phyloP scores from a whole-genome alignment of 2,329 filamentous ascomycete genomes.

The Aureobasidium lini region DNA sequence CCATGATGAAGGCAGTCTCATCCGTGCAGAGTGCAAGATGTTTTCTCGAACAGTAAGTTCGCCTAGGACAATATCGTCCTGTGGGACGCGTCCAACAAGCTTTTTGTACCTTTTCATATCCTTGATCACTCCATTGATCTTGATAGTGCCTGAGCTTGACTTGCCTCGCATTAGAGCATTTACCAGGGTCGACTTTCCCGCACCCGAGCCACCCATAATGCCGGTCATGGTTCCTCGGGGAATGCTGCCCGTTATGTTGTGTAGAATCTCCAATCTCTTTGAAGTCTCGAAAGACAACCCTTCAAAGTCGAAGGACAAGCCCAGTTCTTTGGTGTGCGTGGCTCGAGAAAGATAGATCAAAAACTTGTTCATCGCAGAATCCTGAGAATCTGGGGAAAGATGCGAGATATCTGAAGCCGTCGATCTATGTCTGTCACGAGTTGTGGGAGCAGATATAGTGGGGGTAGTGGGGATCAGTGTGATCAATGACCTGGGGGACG shows the following conservation, averaged over 20 bases:
- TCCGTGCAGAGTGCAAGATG: slow-evolving; percentile 51
- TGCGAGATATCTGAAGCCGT: slow-evolving; percentile 20
- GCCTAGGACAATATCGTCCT: slow-evolving; percentile 53
- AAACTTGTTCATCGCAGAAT: slow-evolving; percentile 41
- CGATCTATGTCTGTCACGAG: slow-evolving; percentile 1
- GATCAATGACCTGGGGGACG: slow-evolving; percentile 17
- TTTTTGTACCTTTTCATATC: slow-evolving; percentile 48
- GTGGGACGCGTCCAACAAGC: slow-evolving; percentile 55
- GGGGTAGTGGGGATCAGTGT: neutral
- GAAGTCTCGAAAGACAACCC: slow-evolving; percentile 32
- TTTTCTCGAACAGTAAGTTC: slow-evolving; percentile 57
- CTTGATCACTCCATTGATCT: slow-evolving; percentile 43
- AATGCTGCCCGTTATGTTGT: slow-evolving; percentile 49
- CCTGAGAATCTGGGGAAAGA: slow-evolving; percentile 21
- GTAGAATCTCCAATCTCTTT: slow-evolving; percentile 34
- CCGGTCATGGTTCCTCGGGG: slow-evolving; percentile 48
- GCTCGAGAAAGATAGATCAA: slow-evolving; percentile 47
- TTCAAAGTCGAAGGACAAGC: slow-evolving; percentile 47
- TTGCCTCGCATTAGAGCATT: slow-evolving; percentile 55
- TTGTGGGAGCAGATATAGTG: neutral
- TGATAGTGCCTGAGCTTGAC: slow-evolving; percentile 44
- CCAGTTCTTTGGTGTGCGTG: slow-evolving; percentile 45
- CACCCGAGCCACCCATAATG: slow-evolving; percentile 54
- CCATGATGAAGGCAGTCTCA: slow-evolving; percentile 48
- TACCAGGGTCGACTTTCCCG: slow-evolving; percentile 53